phyloP scores from a whole-genome alignment of 2,329 filamentous ascomycete species.

The Colletotrichum euphorbiae region DNA sequence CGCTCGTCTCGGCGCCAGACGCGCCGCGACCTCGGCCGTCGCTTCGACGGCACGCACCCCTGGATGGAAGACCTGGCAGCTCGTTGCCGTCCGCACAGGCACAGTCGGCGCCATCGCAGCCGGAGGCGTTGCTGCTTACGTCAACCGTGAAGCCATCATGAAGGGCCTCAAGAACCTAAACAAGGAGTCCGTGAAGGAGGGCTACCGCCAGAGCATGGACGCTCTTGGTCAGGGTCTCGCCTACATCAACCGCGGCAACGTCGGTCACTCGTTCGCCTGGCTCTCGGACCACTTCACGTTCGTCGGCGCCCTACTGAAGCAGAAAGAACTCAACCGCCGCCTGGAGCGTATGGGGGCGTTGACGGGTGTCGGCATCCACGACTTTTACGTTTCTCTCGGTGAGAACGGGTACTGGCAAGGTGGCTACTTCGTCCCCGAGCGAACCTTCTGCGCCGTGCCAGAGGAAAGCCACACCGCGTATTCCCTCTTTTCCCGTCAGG shows the following conservation, averaged over 20 bases:
- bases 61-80: slow-evolving; percentile 66
- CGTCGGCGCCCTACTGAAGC: slow-evolving; percentile 81
- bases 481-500: slow-evolving; percentile 61
- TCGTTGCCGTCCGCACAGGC: slow-evolving; percentile 82
- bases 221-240: slow-evolving; percentile 65
- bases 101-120: slow-evolving; percentile 85
- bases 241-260: slow-evolving; percentile 68
- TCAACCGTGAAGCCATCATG: slow-evolving; percentile 77
- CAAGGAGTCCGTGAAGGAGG: slow-evolving; percentile 59
- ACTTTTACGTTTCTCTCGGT: slow-evolving; percentile 82
- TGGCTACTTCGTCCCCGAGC: slow-evolving; percentile 70
- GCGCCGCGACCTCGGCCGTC: slow-evolving; percentile 41
- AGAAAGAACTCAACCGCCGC: slow-evolving; percentile 76
- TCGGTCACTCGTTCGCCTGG: slow-evolving; percentile 79
- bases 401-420: slow-evolving; percentile 74
- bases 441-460: slow-evolving; percentile 84
- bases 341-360: slow-evolving; percentile 71
- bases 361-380: slow-evolving; percentile 75
- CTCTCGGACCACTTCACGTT: slow-evolving; percentile 87
- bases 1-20: slow-evolving; percentile 52
- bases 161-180: slow-evolving; percentile 60
- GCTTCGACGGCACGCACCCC: slow-evolving; percentile 46
- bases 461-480: slow-evolving; percentile 57
- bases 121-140: slow-evolving; percentile 84
- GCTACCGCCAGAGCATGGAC: slow-evolving; percentile 62